These are phyloP conservation scores for Bruguiera gymnorhiza DNA, from an alignment of 345 rosid genomes.

Conservation along the genomic window DNA sequence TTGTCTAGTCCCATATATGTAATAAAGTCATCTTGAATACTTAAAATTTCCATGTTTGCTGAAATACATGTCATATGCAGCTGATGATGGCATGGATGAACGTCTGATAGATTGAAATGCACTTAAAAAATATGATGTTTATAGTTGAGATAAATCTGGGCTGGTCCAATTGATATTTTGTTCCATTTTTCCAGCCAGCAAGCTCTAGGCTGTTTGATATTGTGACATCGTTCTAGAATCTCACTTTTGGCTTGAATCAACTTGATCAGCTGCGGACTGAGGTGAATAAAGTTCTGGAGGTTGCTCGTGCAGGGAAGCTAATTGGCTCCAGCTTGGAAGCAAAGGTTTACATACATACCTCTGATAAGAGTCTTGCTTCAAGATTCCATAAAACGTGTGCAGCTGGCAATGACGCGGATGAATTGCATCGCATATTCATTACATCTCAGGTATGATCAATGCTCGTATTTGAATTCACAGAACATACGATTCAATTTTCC, in stretches of 20 bases:
- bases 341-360: slow-evolving; percentile 61
- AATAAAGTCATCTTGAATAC: background rate
- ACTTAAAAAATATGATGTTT: no score
- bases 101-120: no score
- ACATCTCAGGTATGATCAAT: slow-evolving; percentile 69
- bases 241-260: slow-evolving; percentile 14
- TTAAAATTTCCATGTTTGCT: slow-evolving; percentile 2
- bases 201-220: background rate
- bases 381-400: slow-evolving; percentile 46
- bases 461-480: background rate
- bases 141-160: no score
- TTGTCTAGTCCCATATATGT: background rate
- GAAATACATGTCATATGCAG: background rate
- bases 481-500: background rate
- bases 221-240: background rate
- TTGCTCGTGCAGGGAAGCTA: slow-evolving; percentile 73
- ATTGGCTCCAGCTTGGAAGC: slow-evolving; percentile 97
- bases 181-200: background rate
- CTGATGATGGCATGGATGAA: no score
- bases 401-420: slow-evolving; percentile 65
- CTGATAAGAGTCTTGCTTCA: slow-evolving; percentile 55
- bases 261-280: slow-evolving; percentile 75
- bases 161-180: no score
- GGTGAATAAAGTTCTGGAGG: slow-evolving; percentile 89
- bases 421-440: slow-evolving; percentile 69